Percentiles rank a stretch among this genome's conserved stretches.
Conservation (phyloP, 148 eudicot species). For the Vaccinium myrtillus region DNA sequence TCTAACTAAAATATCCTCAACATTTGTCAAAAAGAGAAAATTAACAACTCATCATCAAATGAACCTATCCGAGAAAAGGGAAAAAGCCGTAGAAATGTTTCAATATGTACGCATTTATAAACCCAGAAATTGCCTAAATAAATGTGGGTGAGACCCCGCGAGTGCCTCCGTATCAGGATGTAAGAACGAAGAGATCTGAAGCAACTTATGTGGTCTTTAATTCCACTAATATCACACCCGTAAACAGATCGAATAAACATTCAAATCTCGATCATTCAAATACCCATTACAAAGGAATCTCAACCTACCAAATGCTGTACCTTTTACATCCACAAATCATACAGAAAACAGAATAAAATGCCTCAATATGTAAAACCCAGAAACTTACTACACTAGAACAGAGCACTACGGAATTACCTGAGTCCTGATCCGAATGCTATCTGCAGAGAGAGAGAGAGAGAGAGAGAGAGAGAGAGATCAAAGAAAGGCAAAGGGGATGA, state of each 20-base stretch:
- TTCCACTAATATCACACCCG: neutral
- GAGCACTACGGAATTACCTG: neutral
- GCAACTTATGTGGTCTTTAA: neutral
- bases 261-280: neutral
- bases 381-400: neutral
- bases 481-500: neutral
- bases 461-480: constrained; percentile 5
- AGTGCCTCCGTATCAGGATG: neutral
- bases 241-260: neutral
- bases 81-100: neutral
- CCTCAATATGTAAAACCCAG: neutral
- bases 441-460: neutral
- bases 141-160: neutral
- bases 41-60: neutral
- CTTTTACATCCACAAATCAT: no score
- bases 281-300: neutral
- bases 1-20: neutral
- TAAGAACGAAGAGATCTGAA: neutral
- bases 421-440: constrained; percentile 6
- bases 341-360: neutral
- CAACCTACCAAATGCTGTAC: neutral
- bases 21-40: neutral
- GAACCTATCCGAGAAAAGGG: neutral
- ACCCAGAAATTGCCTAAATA: neutral
- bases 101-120: neutral